These are phyloP conservation scores for Hondaea fermentalgiana DNA, from an alignment of 108 stramenopile genomes.

Conservation along the genomic window DNA sequence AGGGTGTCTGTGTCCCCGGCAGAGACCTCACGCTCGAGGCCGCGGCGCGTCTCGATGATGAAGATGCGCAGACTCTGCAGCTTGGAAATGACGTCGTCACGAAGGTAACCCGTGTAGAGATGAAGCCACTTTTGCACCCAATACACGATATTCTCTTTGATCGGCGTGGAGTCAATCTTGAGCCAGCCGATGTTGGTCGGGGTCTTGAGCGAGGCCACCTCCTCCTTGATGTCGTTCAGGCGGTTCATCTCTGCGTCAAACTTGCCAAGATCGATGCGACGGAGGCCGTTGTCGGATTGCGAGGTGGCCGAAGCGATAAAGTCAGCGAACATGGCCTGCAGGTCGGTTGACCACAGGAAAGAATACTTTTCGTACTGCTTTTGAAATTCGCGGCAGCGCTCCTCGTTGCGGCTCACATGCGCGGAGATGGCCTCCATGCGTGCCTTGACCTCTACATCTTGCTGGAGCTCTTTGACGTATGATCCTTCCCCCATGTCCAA, in stretches of 20 bases:
- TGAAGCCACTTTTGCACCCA: conserved; percentile 63
- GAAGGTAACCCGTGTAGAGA: conserved; percentile 57
- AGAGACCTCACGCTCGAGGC: conserved; percentile 44
- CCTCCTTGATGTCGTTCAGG: conserved; percentile 60
- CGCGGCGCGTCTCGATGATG: conserved; percentile 57
- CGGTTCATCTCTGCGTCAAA: conserved; percentile 64
- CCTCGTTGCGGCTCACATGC: conserved; percentile 50
- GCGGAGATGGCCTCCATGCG: conserved; percentile 59
- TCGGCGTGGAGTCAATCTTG: conserved; percentile 63
- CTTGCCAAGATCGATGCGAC: conserved; percentile 57
- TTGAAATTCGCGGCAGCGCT: conserved; percentile 53
- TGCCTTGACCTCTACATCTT: conserved; percentile 54
- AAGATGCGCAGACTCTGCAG: conserved; percentile 55
- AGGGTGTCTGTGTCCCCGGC: conserved; percentile 50
- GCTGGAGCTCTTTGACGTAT: conserved; percentile 67
- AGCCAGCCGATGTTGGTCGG: conserved; percentile 70
- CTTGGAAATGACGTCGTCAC: conserved; percentile 43
- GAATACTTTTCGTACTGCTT: conserved; percentile 57
- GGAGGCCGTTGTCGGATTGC: neutral
- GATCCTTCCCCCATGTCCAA: conserved; percentile 66
- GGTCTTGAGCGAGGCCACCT: conserved; percentile 42
- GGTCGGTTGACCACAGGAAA: conserved; percentile 66
- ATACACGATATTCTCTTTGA: conserved; percentile 58
- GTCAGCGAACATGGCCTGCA: conserved; percentile 54
- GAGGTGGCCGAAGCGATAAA: conserved; percentile 32